Base-by-base conservation (phyloP, 306 rosid species). In the Sicyos edulis region DNA sequence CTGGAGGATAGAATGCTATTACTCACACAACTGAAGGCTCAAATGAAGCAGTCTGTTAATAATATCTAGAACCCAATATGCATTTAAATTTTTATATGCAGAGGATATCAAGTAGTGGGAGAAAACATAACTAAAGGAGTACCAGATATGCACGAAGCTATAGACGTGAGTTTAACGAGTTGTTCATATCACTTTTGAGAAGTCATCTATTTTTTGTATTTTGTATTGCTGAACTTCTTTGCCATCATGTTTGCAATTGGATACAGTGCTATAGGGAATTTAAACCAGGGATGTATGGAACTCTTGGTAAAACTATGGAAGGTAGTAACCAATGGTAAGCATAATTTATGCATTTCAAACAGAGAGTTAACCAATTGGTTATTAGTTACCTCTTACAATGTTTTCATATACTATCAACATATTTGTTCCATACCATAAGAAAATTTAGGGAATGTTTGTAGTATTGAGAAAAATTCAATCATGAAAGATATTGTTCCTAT, bases 81-180 rank as follows among this genome's bases (percentile, higher is more conserved):
- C 16, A 56, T 14, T 47, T 45, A 29, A 58, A 57, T 42, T 61
- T 77, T 24, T 77, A 71, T 67, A 32, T 84, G 85, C 88, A 93
- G 96, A 80, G 97, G 98, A 76, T 93, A 93, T 69, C 83, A 90
- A 76, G 86, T 83, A 83, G 44, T 86, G 17, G 92, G 99, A 80
- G 89, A 88, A 76, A 91, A 93, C 72, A 75, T 93, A 65, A 93
- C 97, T 8, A 58, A 87, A 86, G 99, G 91, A 54, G 81, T 78
- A 42, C 96, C 90, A 6, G 99, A 91, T 78, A 82, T 90, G 78
- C 99, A 93, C 53, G 99, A 93, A 83, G 97, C 99, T 17, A 88
- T 93, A 63, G 98, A 93, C 78, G 98, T 88, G 85, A 65, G 95
- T 84, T 75, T 64, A 45, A 24, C 13, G 8, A 45, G 56, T 49